Base-by-base conservation (phyloP, 345 rosid species). In the Rhodomyrtus tomentosa region DNA sequence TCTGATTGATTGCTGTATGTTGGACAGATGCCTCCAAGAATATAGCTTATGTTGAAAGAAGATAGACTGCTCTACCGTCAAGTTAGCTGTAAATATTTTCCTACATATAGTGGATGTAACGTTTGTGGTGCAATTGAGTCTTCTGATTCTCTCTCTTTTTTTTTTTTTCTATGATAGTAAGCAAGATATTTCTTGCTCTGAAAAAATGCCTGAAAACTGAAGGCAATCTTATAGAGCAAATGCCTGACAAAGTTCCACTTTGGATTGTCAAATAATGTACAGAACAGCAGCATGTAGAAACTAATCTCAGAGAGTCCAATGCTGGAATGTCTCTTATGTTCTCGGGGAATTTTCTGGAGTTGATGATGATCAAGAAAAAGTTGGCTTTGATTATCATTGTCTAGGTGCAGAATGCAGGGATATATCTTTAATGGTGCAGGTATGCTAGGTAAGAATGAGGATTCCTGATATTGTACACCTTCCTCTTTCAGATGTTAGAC, bases 201-300 rank as follows among this genome's bases (percentile, higher is more conserved):
- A 18, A 52, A 5, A 52, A 74, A 74, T 6, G 48, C 18, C 25
- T 15, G 48, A 74, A 22, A 25, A 74, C 38, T 12, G 48, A 16
- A 74, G 29, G 5, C 81, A 74, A 36, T 38, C 21, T 74, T 38
- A 20, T 18, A 20, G 62, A 55, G 27, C 21, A 49, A 48, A 50
- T 82, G 24, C 18, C 45, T 32, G 55, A 55, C 9, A 20, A 22
- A 83, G 29, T 83, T 50, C n/a, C n/a, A 53, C 20, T 52, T 50
- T 29, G 11, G 38, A 29, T 48, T 56, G 21, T 10, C 55, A 49
- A 83, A 5, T 24, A 38, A 38, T 85, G 45, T 87, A 55, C 98
- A 95, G 99, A 93, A 84, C 95, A 95, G 84, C 91, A 92, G 90
- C 96, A 94, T 84, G 91, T 92, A 81, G 93, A 94, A 89, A 93